Base-by-base conservation (phyloP, 805 yeast species). In the Yarrowia yakushimensis region DNA sequence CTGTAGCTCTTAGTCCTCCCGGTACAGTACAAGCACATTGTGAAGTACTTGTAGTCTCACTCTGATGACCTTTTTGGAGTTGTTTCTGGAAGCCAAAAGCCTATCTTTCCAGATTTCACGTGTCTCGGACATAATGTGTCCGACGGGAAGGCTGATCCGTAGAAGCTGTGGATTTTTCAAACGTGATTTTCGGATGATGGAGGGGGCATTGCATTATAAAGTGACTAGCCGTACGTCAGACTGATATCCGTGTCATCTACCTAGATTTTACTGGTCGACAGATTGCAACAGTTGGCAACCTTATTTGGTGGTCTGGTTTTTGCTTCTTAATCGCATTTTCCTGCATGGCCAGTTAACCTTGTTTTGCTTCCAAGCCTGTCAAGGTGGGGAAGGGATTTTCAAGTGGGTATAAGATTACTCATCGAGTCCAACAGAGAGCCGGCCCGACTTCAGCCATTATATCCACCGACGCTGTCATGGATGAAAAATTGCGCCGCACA, bases 401-500 rank as follows among this genome's bases (percentile, higher is more conserved):
- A 1, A 11, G 11, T 25, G n/a, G 33, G 23, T 52, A 52, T 52
- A 52, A 52, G 59, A 52, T 52, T 52, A 52, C 59, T 48, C 39
- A 48, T 48, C 55, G 15, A 25, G 52, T 18, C 34, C 34, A 17
- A 7, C 22, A 36, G 41, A 36, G 10, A 36, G 18, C 17, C 41
- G 41, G 4, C 41, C 10, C 22, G 5, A 36, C 41, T 17, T 18
- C 22, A 18, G 20, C 41, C 41, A 36, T 11, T 36, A 18, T 36
- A 17, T 4, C 41, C 22, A 4, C 22, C 41, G 41, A 36, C 41
- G n/a, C 39, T 36, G 46, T 34, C 43, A 54, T 55, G 61, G 61
- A 41, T 48, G 48, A 41, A 31, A 55, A 55, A 55, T 15, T 55
- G 27, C 34, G 61, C 33, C 61, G 61, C 30, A 28, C 61, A 15